Evolutionary conservation across 306 rosid genomes (phyloP).

Genomic region (Quercus mongolica): DNA sequence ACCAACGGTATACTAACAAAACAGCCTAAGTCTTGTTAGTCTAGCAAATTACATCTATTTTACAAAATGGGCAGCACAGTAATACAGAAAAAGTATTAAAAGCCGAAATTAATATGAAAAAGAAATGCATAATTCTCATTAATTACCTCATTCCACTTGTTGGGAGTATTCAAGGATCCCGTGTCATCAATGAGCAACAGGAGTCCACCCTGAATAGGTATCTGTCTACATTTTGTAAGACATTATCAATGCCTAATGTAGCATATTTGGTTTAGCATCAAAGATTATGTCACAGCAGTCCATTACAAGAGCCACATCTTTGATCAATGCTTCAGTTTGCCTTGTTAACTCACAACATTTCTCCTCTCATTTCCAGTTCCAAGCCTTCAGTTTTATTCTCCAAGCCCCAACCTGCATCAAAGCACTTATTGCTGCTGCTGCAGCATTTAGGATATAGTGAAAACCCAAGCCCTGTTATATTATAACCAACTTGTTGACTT

Average conservation of each 20-base stretch:
- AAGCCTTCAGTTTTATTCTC: background rate
- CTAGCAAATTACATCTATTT: background rate
- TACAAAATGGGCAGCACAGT: background rate
- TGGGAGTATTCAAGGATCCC: slow-evolving; percentile 4
- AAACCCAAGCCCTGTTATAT: background rate
- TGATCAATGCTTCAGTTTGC: background rate
- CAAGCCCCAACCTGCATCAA: background rate
- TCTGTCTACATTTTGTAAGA: background rate
- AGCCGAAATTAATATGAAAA: background rate
- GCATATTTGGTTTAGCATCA: background rate
- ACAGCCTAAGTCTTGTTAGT: no score
- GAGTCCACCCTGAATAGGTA: background rate
- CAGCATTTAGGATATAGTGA: background rate
- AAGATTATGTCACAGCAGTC: background rate
- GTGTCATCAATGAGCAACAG: background rate
- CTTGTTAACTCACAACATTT: background rate
- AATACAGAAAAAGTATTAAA: background rate
- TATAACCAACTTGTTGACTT: background rate
- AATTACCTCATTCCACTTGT: background rate
- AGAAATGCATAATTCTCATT: background rate
- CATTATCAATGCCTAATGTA: background rate
- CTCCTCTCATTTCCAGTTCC: background rate
- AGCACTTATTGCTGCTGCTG: background rate
- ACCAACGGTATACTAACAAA: no score
- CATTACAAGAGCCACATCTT: background rate